Evolutionary conservation across 2,329 filamentous ascomycete species (phyloP).

Genomic region (Venturia aucupariae): DNA sequence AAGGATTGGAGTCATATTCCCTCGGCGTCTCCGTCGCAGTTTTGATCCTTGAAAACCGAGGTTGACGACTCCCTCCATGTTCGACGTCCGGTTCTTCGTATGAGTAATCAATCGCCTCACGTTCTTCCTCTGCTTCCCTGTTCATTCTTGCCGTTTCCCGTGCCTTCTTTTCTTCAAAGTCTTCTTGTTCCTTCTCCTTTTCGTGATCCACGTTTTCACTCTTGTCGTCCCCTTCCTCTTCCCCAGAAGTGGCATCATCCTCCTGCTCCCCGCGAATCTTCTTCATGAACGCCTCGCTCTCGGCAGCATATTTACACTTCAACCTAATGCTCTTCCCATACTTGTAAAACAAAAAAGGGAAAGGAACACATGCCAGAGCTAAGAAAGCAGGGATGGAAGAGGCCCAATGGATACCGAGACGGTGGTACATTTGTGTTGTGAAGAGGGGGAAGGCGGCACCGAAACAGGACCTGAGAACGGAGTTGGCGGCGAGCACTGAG

Average conservation of each 20-base stretch:
- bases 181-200: slow-evolving; percentile 19
- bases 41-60: slow-evolving; percentile 32
- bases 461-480: slow-evolving; percentile 67
- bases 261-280: slow-evolving; percentile 30
- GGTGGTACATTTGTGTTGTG: slow-evolving; percentile 51
- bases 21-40: slow-evolving; percentile 20
- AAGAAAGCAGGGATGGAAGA: slow-evolving; percentile 65
- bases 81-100: slow-evolving; percentile 15
- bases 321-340: slow-evolving; percentile 56
- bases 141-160: not conserved
- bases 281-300: slow-evolving; percentile 53
- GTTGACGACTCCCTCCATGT: slow-evolving; percentile 18
- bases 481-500: slow-evolving; percentile 66
- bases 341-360: slow-evolving; percentile 67
- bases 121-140: slow-evolving; percentile 15
- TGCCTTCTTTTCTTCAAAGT: slow-evolving; percentile 15
- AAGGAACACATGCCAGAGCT: slow-evolving; percentile 60
- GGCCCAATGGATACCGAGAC: slow-evolving; percentile 63
- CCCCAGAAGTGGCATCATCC: slow-evolving; percentile 18
- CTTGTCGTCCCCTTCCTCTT: slow-evolving; percentile 19
- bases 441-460: slow-evolving; percentile 77
- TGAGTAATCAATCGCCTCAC: slow-evolving; percentile 14
- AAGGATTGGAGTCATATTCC: slow-evolving; percentile 34
- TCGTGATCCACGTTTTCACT: slow-evolving; percentile 17
- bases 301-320: slow-evolving; percentile 60